Base-by-base conservation (phyloP, 805 yeast genomes). In the Citeromyces matritensis region DNA sequence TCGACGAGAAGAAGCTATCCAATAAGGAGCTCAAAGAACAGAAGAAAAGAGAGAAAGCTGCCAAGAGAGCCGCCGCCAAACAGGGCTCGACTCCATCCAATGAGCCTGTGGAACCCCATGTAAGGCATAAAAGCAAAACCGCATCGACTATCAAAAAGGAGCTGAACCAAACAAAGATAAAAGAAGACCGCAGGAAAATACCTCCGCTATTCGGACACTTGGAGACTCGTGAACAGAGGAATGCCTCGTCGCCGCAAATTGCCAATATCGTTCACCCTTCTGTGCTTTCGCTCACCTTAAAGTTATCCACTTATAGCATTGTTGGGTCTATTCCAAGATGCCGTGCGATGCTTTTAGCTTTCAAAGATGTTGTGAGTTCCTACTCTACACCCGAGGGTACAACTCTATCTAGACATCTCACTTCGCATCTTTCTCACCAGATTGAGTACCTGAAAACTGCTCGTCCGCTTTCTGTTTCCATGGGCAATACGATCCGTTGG, bases 401-500 rank as follows among this genome's bases (percentile, higher is more conserved):
- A 6, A 76, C 94, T 1, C 62, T 91, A 43, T 74, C 86, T 24
- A 74, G 98, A 58, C 82, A 86, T 53, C 65, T 91, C 45, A 84
- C 95, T 0, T 74, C 78, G 23, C 88, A 85, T 51, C 62, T 91
- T 36, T 75, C 94, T 8, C 83, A 80, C 47, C 98, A 91, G 55
- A 91, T 91, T 40, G 98, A 88, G 49, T 83, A 80, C 42, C 60
- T 91, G 42, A 88, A 83, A 44, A 73, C 83, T 7, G 86, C 95
- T 3, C 71, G 98, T 39, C 96, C 97, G 1, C 63, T 91, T 30
- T 74, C 91, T 34, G 81, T 86, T 2, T 70, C 95, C 1, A 91
- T 91, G 98, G 98, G 98, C 33, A 91, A 86, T 57, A 88, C 96
- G 3, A 91, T 91, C 41, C 72, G 98, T 44, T 86, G 96, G 95